phyloP scores from a whole-genome alignment of 768 basidiomycete genomes.

The Dentipellis fragilis region DNA sequence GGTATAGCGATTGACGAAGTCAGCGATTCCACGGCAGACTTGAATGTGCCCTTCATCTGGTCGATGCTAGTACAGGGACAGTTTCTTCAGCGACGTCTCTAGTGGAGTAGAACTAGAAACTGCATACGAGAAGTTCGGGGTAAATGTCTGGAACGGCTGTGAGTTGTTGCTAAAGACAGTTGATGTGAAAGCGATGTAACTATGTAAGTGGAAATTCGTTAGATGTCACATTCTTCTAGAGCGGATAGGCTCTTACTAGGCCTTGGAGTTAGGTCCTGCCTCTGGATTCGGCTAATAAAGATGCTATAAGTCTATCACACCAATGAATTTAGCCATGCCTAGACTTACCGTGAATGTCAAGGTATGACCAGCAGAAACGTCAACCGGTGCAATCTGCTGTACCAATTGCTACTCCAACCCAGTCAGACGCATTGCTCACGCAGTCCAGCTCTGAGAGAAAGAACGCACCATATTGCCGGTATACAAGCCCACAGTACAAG shows the following conservation, averaged over 20 bases:
- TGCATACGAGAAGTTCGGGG: constrained; percentile 47
- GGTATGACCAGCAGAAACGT: constrained; percentile 38
- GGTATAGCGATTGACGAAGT: constrained; percentile 34
- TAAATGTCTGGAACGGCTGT: constrained; percentile 31
- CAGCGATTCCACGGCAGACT: constrained; percentile 36
- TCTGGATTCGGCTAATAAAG: constrained; percentile 38
- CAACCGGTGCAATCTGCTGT: constrained; percentile 44
- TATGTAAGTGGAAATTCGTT: constrained; percentile 16
- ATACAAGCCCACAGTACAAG: constrained; percentile 46
- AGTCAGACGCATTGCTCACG: neutral
- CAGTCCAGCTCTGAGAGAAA: neutral
- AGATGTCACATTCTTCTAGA: neutral
- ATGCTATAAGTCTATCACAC: neutral
- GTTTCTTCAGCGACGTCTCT: constrained; percentile 1
- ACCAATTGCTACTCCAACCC: constrained; percentile 34
- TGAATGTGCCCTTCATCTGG: constrained; percentile 52
- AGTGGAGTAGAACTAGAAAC: neutral
- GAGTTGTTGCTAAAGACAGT: constrained; percentile 20
- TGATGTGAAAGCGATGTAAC: constrained; percentile 49
- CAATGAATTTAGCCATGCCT: neutral
- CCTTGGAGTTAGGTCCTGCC: constrained; percentile 45
- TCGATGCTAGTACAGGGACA: constrained; percentile 29
- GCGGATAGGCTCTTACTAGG: constrained; percentile 37
- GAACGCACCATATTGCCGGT: constrained; percentile 40
- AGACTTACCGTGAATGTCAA: constrained; percentile 45